These are phyloP conservation scores for Tricholoma hemisulphureum DNA, from an alignment of 768 basidiomycete genomes.

Conservation along the genomic window DNA sequence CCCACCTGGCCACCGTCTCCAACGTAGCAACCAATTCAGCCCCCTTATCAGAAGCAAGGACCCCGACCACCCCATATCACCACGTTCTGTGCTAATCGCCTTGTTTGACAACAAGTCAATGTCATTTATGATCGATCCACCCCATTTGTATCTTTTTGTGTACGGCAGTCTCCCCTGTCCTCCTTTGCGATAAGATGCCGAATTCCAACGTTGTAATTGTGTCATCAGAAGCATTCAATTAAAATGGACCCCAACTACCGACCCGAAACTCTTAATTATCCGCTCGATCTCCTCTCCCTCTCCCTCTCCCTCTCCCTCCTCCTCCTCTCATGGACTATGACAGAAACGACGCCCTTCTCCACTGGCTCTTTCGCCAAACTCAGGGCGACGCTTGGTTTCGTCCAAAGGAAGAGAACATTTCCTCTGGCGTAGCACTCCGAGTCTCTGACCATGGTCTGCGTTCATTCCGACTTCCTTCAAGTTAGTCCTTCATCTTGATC, in stretches of 20 bases:
- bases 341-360: constrained; percentile 75
- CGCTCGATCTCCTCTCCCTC: not conserved
- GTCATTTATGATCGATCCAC: no score
- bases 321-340: constrained; percentile 63
- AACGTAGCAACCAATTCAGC: not conserved
- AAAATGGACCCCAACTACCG: no score
- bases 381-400: constrained; percentile 85
- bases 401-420: constrained; percentile 69
- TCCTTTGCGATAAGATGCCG: no score
- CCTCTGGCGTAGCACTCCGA: constrained; percentile 68
- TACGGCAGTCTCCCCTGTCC: no score
- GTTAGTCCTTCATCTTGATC: not conserved
- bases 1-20: no score
- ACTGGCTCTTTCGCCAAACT: constrained; percentile 76
- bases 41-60: constrained; percentile 1
- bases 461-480: not conserved
- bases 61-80: not conserved
- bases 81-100: no score
- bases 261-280: no score
- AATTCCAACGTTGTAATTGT: no score
- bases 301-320: not conserved
- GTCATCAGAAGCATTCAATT: no score
- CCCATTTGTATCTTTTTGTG: no score
- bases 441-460: constrained; percentile 41
- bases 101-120: no score